These are phyloP conservation scores for Neurospora sp. DNA, from an alignment of 495 filamentous ascomycete species.

Conservation along the genomic window DNA sequence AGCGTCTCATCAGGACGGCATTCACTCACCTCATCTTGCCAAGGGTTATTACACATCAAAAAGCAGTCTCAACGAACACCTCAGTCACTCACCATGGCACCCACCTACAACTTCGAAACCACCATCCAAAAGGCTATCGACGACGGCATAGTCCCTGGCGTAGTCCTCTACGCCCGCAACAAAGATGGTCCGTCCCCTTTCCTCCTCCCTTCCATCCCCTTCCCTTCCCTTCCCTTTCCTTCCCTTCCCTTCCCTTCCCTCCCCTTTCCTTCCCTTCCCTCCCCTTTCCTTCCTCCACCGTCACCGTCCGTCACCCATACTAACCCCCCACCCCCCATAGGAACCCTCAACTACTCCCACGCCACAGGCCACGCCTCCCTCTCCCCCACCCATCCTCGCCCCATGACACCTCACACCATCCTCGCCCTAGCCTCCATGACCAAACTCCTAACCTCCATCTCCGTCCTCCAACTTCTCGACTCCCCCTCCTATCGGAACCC, in stretches of 20 bases:
- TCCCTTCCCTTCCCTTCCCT: background rate
- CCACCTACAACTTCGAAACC: conserved; percentile 12
- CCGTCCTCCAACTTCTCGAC: conserved; percentile 28
- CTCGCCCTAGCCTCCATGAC: conserved; percentile 25
- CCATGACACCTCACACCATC: conserved; percentile 15
- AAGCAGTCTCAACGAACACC: background rate
- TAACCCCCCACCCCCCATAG: background rate
- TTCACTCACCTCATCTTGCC: background rate
- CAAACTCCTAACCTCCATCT: conserved; percentile 27
- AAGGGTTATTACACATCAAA: background rate
- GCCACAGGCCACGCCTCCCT: conserved; percentile 11
- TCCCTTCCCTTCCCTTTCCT: background rate
- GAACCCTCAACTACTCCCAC: conserved; percentile 18
- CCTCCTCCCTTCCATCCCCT: background rate
- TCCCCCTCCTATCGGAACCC: no score
- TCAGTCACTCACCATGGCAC: background rate
- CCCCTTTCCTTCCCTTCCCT: background rate
- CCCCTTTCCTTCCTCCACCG: background rate
- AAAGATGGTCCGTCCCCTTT: conserved; percentile 14
- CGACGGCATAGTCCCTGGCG: conserved; percentile 15
- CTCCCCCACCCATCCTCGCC: background rate
- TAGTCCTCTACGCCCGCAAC: conserved; percentile 16
- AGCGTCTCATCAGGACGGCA: background rate
- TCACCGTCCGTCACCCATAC: background rate
- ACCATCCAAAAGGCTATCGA: conserved; percentile 11